Evolutionary conservation across 441 rosid species (phyloP), one percentile per base, ranked within the genome.

Genomic region (Pelargonium fulgidum): DNA sequence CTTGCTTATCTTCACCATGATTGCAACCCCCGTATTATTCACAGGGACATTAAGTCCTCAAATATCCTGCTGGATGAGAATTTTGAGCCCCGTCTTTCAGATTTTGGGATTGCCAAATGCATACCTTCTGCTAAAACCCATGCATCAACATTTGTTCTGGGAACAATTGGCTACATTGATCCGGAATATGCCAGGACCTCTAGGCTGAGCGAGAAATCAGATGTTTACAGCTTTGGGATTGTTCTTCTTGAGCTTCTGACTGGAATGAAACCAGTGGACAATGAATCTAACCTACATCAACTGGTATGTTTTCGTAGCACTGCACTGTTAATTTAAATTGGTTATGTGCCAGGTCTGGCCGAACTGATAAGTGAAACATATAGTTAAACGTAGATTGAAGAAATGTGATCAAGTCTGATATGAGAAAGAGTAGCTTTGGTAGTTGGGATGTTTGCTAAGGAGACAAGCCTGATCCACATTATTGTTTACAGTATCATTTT

Each of bases 1-100:
- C 92, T 94, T 63, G 93, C 94, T 0, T 92, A 94, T 79, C 97
- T 94, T 76, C 99, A 94, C 70, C 99, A 94, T 70, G 98, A 92
- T 69, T 94, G 99, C 80, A 85, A 78, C 58, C 99, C 98, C 0
- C 70, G 98, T 50, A 92, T 94, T 42, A 82, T 94, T 26, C 33
- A 26, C 33, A 26, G 98, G 69, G 98, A 93, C 67, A 82, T 91
- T 36, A 93, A 93, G 73, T 91, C 98, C 5, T 92, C 98, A 7
- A 94, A 94, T 75, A 92, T 94, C 68, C 83, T 94, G 1, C 70
- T 94, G 16, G 96, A 94, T 72, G 93, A 80, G 76, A 87, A 92
- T 64, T 94, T 92, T 9, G 97, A 86, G 72, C 82, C 98, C 13
- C 98, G 76, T 67, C 76, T 94, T 12, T 90, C 97, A 19, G 99